phyloP scores from a whole-genome alignment of 352 stramenopile genomes.

The Stramenopiles sp. region DNA sequence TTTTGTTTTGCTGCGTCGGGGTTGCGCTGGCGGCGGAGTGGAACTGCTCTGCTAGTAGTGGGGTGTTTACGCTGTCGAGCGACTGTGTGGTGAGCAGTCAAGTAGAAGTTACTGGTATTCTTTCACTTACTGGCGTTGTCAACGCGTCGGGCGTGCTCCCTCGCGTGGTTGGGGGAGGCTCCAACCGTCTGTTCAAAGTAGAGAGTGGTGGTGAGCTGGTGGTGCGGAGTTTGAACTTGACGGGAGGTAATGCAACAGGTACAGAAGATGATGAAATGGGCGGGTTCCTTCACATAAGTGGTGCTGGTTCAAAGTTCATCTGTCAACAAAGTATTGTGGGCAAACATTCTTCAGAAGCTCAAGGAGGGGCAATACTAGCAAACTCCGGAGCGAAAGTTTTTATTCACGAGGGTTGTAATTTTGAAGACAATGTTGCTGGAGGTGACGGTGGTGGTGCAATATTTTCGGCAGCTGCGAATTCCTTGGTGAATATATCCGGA shows the following conservation, averaged over 20 bases:
- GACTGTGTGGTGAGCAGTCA: not conserved
- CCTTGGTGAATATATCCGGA: not conserved
- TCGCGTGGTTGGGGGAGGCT: not conserved
- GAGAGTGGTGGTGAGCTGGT: slow-evolving; percentile 10
- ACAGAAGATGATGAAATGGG: not conserved
- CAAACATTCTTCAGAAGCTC: not conserved
- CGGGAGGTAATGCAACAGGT: not conserved
- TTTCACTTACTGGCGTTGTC: not conserved
- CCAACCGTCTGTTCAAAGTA: slow-evolving; percentile 1
- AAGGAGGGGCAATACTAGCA: not conserved
- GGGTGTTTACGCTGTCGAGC: not conserved
- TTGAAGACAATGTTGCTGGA: too few relatives aligned
- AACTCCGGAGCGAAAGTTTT: not conserved
- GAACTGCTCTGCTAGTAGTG: slow-evolving; percentile 10
- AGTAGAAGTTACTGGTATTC: not conserved
- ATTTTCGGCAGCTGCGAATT: not conserved
- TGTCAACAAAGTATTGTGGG: not conserved
- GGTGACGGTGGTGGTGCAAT: not conserved
- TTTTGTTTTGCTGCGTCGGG: not conserved
- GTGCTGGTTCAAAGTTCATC: not conserved
- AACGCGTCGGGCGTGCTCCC: not conserved
- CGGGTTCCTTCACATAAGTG: not conserved
- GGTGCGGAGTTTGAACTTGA: slow-evolving; percentile 9
- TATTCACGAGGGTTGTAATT: not conserved
- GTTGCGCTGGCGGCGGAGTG: slow-evolving; percentile 9